These are phyloP conservation scores for Euphorbia lathyris DNA, from an alignment of 345 rosid genomes.

Conservation along the genomic window DNA sequence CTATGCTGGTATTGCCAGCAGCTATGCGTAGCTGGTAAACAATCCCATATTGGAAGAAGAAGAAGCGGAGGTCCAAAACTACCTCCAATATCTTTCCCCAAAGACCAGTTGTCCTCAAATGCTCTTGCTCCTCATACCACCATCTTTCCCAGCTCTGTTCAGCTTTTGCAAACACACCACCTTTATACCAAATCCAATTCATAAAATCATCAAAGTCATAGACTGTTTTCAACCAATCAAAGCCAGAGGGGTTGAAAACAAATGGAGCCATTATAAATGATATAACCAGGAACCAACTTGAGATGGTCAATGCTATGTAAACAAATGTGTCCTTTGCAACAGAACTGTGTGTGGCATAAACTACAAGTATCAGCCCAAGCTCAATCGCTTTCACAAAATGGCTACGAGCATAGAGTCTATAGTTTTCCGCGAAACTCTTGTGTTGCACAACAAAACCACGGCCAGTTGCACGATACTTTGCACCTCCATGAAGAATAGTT, in stretches of 20 bases:
- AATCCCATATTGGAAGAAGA: constrained; percentile 85
- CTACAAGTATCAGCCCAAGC: constrained; percentile 71
- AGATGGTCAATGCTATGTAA: constrained; percentile 76
- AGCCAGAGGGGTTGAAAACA: constrained; percentile 90
- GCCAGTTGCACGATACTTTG: constrained; percentile 96
- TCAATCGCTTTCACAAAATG: constrained; percentile 87
- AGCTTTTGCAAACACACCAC: constrained; percentile 80
- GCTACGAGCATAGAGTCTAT: constrained; percentile 80
- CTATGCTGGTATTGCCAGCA: constrained; percentile 47
- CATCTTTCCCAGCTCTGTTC: constrained; percentile 94
- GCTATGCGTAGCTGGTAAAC: constrained; percentile 80
- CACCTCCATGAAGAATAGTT: constrained; percentile 95
- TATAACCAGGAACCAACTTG: constrained; percentile 82
- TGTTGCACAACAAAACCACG: constrained; percentile 97
- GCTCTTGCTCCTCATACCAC: constrained; percentile 97
- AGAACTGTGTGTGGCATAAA: constrained; percentile 75
- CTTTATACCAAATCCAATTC: constrained; percentile 83
- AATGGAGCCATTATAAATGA: constrained; percentile 88
- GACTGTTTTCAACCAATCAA: constrained; percentile 92
- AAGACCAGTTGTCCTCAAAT: constrained; percentile 70
- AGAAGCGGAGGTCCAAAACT: constrained; percentile 81
- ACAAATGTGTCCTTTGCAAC: constrained; percentile 72
- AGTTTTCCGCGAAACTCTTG: constrained; percentile 86
- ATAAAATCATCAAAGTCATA: constrained; percentile 89
- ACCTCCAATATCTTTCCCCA: constrained; percentile 80